Conservation (phyloP, 2,329 filamentous ascomycete genomes). For the Penicillium sp. region DNA sequence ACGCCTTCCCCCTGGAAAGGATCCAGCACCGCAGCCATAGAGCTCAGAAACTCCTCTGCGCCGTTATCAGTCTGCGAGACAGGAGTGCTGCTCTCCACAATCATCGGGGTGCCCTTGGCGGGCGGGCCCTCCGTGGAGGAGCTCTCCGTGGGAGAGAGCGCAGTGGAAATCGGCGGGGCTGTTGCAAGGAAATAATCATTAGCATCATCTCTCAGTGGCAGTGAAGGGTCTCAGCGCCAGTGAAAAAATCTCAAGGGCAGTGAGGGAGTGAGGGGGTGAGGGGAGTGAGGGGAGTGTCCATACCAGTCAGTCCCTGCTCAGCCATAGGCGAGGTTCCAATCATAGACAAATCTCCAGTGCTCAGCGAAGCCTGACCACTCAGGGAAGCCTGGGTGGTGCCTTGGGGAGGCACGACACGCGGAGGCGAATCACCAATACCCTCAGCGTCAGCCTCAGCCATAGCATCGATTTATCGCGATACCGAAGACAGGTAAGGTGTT, state of each 20-base stretch:
- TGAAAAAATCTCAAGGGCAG: too few species aligned
- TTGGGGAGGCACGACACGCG: too few species aligned
- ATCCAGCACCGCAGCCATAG: not conserved
- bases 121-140: not conserved
- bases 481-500: not conserved
- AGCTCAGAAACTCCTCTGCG: not conserved
- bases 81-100: not conserved
- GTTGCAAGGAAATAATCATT: not conserved
- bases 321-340: not conserved
- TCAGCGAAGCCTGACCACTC: not conserved
- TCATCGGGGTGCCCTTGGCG: not conserved
- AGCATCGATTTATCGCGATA: not conserved
- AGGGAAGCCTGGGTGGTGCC: not conserved
- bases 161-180: not conserved
- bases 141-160: not conserved
- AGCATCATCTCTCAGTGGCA: not conserved
- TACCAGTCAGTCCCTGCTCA: not conserved
- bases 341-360: not conserved
- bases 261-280: too few species aligned
- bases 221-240: too few species aligned
- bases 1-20: not conserved
- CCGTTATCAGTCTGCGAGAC: not conserved
- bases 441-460: not conserved
- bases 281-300: too few species aligned
- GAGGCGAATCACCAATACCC: not conserved